Conservation (phyloP, 2,329 filamentous ascomycete genomes). For the Claviceps purpurea region DNA sequence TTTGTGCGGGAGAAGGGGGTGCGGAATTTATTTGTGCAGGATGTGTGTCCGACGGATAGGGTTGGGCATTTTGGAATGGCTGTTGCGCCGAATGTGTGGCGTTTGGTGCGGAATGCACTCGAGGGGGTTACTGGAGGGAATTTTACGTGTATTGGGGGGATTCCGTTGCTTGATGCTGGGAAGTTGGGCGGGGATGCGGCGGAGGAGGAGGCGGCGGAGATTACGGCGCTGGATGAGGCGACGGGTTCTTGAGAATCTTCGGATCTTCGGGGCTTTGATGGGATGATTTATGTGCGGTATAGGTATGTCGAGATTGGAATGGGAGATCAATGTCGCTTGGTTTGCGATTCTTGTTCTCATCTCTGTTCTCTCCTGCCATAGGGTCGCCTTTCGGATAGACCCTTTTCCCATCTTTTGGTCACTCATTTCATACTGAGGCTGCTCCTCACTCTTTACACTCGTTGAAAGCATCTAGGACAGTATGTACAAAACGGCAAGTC, state of each 20-base stretch:
- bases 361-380: too few relatives aligned
- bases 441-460: too few relatives aligned
- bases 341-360: too few relatives aligned
- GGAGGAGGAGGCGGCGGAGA: not conserved
- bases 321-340: too few relatives aligned
- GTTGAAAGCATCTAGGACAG: too few relatives aligned
- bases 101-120: slow-evolving; percentile 8
- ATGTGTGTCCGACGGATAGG: slow-evolving; percentile 7
- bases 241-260: not conserved
- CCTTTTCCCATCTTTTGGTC: too few relatives aligned
- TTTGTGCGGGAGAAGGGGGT: slow-evolving; percentile 9
- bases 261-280: not conserved
- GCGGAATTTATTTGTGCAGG: slow-evolving; percentile 9
- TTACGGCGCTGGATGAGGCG: not conserved
- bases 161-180: not conserved
- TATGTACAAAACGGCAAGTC: too few relatives aligned
- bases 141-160: not conserved
- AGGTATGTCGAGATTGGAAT: too few relatives aligned
- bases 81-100: slow-evolving; percentile 8
- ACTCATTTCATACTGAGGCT: too few relatives aligned
- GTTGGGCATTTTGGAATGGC: slow-evolving; percentile 8
- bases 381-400: too few relatives aligned
- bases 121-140: slow-evolving; percentile 6
- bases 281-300: too few relatives aligned
- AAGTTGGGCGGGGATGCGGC: not conserved